Evolutionary conservation across 805 yeast species (phyloP), one percentile per base, ranked within the genome.

Genomic region (Saturnispora kantuleensis): DNA sequence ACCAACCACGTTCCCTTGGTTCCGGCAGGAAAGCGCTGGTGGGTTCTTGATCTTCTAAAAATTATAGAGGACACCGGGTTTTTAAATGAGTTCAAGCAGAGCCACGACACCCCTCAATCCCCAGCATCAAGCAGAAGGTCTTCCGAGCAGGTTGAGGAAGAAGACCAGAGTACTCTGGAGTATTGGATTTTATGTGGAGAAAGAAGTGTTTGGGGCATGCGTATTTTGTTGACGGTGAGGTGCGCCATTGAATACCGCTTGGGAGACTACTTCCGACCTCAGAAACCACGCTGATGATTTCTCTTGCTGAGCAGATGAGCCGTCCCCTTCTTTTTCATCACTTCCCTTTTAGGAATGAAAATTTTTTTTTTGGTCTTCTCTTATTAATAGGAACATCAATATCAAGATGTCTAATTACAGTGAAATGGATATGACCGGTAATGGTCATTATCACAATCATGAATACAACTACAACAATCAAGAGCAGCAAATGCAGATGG

Each of bases 121-220:
- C 29, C 29, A 9, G 38, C 11, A n/a, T 37, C 40, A 31, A 36
- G 29, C 21, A 29, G 16, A 30, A 29, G 41, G 18, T 30, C 21
- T 12, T 29, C 41, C 17, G 30, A 21, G 10, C 29, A 11, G 5
- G 17, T 38, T 38, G 41, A 31, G 12, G 40, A 37, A 56, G 82
- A 77, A 47, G 88, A 86, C 9, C n/a, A 21, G 13, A 18, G 21
- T 13, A 42, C 45, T 59, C 81, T 88, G 17, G 83, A 87, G 5
- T 86, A 87, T 57, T 90, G 97, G 95, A 78, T 88, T 11, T 67
- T 74, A 42, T 86, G 89, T 30, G 98, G 98, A 5, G 97, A 90
- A 60, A 70, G 83, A 50, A 83, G 95, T 37, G 87, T 88, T 1
- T 93, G 97, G 97, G 95, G 96, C 1, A 74, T 86, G 42, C 69